phyloP scores from a whole-genome alignment of 768 basidiomycete species.

The Tylopilus sp. region DNA sequence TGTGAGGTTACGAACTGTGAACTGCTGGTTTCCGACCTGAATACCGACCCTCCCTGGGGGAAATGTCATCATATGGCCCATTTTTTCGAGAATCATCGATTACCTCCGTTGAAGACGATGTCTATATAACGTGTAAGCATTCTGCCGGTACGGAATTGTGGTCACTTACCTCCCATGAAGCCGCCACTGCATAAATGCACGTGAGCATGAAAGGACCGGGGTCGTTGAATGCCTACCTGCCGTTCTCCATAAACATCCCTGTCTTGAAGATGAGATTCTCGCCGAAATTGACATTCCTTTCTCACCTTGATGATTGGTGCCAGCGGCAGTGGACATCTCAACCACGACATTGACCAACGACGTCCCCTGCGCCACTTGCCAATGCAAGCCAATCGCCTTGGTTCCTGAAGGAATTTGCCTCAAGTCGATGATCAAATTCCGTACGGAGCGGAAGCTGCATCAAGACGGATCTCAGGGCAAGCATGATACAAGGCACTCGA shows the following conservation, averaged over 20 bases:
- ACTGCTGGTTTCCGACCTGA: constrained; percentile 78
- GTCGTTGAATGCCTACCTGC: constrained; percentile 34
- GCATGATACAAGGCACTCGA: not conserved
- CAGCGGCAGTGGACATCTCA: constrained; percentile 60
- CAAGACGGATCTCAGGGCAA: not conserved
- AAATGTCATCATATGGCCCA: not conserved
- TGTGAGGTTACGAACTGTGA: constrained; percentile 62
- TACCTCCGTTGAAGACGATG: constrained; percentile 42
- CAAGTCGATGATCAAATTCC: constrained; percentile 74
- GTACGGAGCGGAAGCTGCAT: constrained; percentile 60
- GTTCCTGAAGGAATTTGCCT: constrained; percentile 48
- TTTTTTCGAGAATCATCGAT: not conserved
- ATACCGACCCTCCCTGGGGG: constrained; percentile 51
- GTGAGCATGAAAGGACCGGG: not conserved
- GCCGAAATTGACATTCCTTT: not conserved
- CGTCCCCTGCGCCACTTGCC: constrained; percentile 80
- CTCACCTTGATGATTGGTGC: constrained; percentile 65
- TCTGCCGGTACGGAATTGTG: not conserved
- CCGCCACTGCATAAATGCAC: constrained; percentile 32
- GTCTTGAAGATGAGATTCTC: not conserved
- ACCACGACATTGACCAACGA: constrained; percentile 70
- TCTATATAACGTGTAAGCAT: constrained; percentile 20
- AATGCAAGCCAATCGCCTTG: constrained; percentile 69
- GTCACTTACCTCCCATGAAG: constrained; percentile 50
- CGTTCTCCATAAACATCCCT: constrained; percentile 76